These are phyloP conservation scores for Scortechinia acanthostroma DNA, from an alignment of 2,329 filamentous ascomycete genomes.

Conservation along the genomic window DNA sequence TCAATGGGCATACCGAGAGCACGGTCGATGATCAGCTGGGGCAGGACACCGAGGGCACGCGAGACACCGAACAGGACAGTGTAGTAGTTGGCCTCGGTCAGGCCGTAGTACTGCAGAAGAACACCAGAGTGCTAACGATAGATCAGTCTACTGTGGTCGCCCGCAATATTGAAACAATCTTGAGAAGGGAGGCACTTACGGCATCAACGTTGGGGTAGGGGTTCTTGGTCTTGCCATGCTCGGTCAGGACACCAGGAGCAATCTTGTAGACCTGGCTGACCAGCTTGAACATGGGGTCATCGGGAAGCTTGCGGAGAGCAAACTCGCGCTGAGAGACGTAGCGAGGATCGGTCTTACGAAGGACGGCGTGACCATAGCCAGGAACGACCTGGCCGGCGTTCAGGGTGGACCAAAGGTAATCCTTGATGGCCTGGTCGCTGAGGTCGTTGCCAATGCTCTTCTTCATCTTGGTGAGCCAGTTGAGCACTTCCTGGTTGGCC, in stretches of 20 bases:
- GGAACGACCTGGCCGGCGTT: slow-evolving; percentile 93
- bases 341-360: slow-evolving; percentile 98
- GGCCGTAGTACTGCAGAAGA: slow-evolving; percentile 97
- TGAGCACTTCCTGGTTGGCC: slow-evolving; percentile 99
- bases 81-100: slow-evolving; percentile 99
- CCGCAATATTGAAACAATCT: slow-evolving; percentile 5
- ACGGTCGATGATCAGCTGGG: slow-evolving; percentile 99
- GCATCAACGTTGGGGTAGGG: slow-evolving; percentile 97
- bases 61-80: slow-evolving; percentile 99
- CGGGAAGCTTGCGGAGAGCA: slow-evolving; percentile 81
- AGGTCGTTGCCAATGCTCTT: slow-evolving; percentile 85
- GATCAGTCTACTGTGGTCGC: slow-evolving; percentile 7
- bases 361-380: slow-evolving; percentile 96
- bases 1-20: slow-evolving; percentile 94
- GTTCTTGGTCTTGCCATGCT: slow-evolving; percentile 99
- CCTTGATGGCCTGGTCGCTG: slow-evolving; percentile 90
- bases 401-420: slow-evolving; percentile 97
- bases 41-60: slow-evolving; percentile 93
- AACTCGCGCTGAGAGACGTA: slow-evolving; percentile 98
- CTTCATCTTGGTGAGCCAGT: slow-evolving; percentile 99
- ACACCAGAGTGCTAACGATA: slow-evolving; percentile 87
- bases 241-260: slow-evolving; percentile 89
- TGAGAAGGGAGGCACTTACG: slow-evolving; percentile 6
- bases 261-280: slow-evolving; percentile 99
- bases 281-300: slow-evolving; percentile 99